Evolutionary conservation across 2,329 filamentous ascomycete genomes (phyloP).

Genomic region (Trichoderma simmonsii): DNA sequence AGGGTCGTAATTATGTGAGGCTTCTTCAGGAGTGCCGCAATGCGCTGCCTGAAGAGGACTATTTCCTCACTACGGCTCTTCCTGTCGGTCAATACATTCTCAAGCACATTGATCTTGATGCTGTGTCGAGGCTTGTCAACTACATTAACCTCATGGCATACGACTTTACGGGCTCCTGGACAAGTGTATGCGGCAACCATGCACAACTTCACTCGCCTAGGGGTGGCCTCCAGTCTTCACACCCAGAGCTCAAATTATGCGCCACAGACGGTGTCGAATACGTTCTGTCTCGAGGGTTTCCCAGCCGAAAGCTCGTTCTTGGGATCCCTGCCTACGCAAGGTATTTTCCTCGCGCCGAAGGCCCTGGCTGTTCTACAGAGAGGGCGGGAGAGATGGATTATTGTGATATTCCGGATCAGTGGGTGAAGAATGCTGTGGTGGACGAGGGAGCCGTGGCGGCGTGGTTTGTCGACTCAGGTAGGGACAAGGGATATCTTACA

Average conservation of each 20-base stretch:
- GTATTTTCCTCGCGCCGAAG: constrained; percentile 53
- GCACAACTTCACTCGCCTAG: constrained; percentile 55
- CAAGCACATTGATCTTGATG: constrained; percentile 54
- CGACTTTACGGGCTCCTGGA: constrained; percentile 65
- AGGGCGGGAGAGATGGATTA: constrained; percentile 58
- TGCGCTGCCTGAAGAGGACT: constrained; percentile 52
- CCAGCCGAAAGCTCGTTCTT: constrained; percentile 56
- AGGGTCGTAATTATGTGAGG: constrained; percentile 56
- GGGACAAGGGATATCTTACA: constrained; percentile 53
- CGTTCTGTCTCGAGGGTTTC: constrained; percentile 51
- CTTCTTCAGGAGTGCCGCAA: constrained; percentile 55
- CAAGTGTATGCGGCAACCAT: constrained; percentile 58
- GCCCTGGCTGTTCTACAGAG: constrained; percentile 52
- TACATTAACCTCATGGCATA: constrained; percentile 67
- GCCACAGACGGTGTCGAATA: constrained; percentile 56
- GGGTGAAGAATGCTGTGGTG: constrained; percentile 38
- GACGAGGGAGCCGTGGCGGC: constrained; percentile 55
- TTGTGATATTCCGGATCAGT: constrained; percentile 55
- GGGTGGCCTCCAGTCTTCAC: constrained; percentile 22
- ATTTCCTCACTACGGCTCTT: constrained; percentile 59
- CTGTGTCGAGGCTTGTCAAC: constrained; percentile 53
- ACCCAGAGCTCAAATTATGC: constrained; percentile 38
- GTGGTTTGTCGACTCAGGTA: constrained; percentile 47
- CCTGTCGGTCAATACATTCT: constrained; percentile 62
- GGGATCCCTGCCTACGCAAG: constrained; percentile 63